Evolutionary conservation across 1,139 yeast species (phyloP).

Genomic region (Blastobotrys serpentis): DNA sequence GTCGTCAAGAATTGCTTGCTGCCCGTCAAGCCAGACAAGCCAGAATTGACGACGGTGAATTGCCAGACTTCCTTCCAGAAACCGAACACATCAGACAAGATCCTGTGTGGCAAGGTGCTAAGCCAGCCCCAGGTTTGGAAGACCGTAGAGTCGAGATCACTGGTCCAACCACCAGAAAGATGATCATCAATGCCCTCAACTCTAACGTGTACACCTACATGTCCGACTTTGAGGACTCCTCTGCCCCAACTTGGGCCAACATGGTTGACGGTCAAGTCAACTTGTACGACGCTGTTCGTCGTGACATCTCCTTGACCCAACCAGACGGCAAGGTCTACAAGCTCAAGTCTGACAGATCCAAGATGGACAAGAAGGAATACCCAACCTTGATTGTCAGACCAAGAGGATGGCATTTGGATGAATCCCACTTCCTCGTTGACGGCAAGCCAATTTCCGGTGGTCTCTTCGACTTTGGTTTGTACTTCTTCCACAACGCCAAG

Average conservation of each 20-base stretch:
- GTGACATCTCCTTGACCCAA: slow-evolving; percentile 71
- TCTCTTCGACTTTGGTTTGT: slow-evolving; percentile 73
- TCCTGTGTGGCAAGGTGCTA: slow-evolving; percentile 75
- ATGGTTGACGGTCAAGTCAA: slow-evolving; percentile 88
- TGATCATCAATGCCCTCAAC: slow-evolving; percentile 91
- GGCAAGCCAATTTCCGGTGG: slow-evolving; percentile 76
- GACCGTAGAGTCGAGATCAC: slow-evolving; percentile 50
- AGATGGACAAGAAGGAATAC: slow-evolving; percentile 45
- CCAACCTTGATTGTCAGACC: slow-evolving; percentile 83
- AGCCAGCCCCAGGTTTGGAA: slow-evolving; percentile 69
- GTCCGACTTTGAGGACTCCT: slow-evolving; percentile 94
- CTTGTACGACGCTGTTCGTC: slow-evolving; percentile 79
- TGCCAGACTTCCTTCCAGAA: slow-evolving; percentile 74
- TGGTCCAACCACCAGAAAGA: slow-evolving; percentile 75
- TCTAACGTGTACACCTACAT: slow-evolving; percentile 87
- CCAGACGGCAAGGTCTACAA: slow-evolving; percentile 58
- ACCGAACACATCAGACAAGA: slow-evolving; percentile 70
- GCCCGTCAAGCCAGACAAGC: slow-evolving; percentile 60
- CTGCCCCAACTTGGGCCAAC: slow-evolving; percentile 93
- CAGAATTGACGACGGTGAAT: slow-evolving; percentile 62
- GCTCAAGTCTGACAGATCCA: no score
- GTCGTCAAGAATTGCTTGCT: slow-evolving; percentile 58
- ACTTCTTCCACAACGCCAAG: slow-evolving; percentile 70
- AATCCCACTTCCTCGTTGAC: slow-evolving; percentile 68
- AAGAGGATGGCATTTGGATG: slow-evolving; percentile 83